phyloP scores from a whole-genome alignment of 305 asterid genomes.

The Fraxinus xanthoxyloides region DNA sequence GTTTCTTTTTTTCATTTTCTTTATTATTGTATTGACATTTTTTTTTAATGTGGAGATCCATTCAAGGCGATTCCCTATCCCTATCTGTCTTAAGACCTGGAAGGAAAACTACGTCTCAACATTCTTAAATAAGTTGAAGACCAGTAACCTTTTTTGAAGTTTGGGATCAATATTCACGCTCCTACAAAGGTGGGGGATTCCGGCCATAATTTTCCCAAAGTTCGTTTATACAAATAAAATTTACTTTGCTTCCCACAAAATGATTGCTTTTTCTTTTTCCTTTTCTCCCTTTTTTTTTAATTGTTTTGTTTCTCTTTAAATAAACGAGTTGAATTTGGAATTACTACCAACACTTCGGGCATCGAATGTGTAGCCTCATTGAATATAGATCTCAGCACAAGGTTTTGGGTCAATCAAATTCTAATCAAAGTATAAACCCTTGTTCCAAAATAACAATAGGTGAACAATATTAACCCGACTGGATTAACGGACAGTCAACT shows the following conservation, averaged over 20 bases:
- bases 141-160: not conserved
- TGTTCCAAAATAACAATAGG: too few species aligned
- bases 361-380: not conserved
- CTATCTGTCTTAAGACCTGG: too few species aligned
- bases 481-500: not conserved
- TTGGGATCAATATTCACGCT: not conserved
- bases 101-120: not conserved
- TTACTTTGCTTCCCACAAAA: not conserved
- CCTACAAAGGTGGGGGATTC: not conserved
- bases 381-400: too few species aligned
- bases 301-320: too few species aligned
- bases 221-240: not conserved
- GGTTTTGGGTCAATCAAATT: too few species aligned
- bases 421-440: too few species aligned
- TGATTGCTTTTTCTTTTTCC: not conserved
- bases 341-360: not conserved
- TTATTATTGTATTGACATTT: not conserved
- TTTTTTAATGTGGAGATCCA: too few species aligned
- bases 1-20: not conserved
- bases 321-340: not conserved
- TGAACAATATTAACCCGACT: not conserved
- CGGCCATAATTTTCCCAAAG: too few species aligned
- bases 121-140: not conserved
- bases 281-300: too few species aligned
- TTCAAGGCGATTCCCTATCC: too few species aligned